Evolutionary conservation across 2,329 filamentous ascomycete genomes (phyloP), one percentile per base, ranked within the genome.

Genomic region (Ophiosphaerella korrae): DNA sequence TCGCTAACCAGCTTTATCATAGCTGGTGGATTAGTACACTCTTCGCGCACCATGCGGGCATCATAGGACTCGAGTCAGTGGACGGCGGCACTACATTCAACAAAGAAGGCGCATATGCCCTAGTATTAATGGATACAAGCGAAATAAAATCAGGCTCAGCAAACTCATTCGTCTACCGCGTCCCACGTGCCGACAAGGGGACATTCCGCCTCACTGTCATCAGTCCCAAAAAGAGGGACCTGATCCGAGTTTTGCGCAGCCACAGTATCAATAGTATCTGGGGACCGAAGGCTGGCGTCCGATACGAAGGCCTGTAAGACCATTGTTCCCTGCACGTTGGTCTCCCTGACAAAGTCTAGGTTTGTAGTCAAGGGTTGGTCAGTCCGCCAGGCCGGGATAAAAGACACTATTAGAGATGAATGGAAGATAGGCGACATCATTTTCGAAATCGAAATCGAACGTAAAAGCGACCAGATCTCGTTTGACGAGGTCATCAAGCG

Each of bases 21-120:
- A 80, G 78, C 24, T 81, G 78, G 78, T 81, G 78, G 78, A 77
- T 81, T 55, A 78, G 74, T 43, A 57, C 75, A 21, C 62, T 79
- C 12, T 80, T 80, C 51, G 78, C 78, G 6, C 74, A 75, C 37
- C 72, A 75, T 29, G 77, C 73, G 40, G 78, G 78, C 36, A 80
- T 81, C 40, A 78, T 80, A 50, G 76, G 79, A 48, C 64, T 71
- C 26, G 67, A 68, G 14, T 68, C 71, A n/a, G 63, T 71, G 1
- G 66, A 75, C 13, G 77, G 77, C 12, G 73, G 77, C 3, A 75
- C 78, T 24, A 74, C 74, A 7, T 70, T 65, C 23, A 75, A 80
- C 53, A 64, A 67, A 14, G 44, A 71, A 21, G 75, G 74, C 6
- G 77, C 76, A 5, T 81, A 80, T 51, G 78, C 78, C 2, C 48